Conservation (phyloP, 495 filamentous ascomycete genomes). For the Penicillium roqueforti region DNA sequence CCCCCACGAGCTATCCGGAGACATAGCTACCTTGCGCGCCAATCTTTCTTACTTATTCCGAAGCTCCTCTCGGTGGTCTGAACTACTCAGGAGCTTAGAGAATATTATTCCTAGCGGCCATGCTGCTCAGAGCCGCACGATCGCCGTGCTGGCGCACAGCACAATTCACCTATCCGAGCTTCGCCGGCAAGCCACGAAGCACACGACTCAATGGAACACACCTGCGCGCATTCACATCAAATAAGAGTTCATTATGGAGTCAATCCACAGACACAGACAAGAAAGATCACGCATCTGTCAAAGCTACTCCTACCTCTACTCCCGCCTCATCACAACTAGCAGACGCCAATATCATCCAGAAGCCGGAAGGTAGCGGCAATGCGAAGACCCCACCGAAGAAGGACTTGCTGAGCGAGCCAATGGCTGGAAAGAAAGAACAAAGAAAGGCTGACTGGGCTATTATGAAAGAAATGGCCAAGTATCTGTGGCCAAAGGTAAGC, state of each 20-base stretch:
- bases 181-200: conserved; percentile 29
- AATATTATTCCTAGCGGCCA: conserved; percentile 19
- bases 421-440: conserved; percentile 70
- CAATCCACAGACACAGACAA: conserved; percentile 14
- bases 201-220: conserved; percentile 24
- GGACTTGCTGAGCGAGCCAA: conserved; percentile 52
- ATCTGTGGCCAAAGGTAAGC: conserved; percentile 88
- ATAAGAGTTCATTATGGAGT: conserved; percentile 15
- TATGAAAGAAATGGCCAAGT: conserved; percentile 93
- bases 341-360: conserved; percentile 19
- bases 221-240: conserved; percentile 29
- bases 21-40: conserved; percentile 7
- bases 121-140: conserved; percentile 45
- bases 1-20: conserved; percentile 25
- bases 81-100: background rate
- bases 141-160: conserved; percentile 39
- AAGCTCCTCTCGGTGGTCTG: background rate
- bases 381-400: conserved; percentile 41
- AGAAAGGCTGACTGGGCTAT: conserved; percentile 97
- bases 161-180: conserved; percentile 29
- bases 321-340: conserved; percentile 19
- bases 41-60: conserved; percentile 12
- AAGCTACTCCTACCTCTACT: conserved; percentile 6
- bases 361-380: conserved; percentile 20
- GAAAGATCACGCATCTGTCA: conserved; percentile 11